A percentile compares a stretch with the other conserved stretches of the same genome.
phyloP scores from a whole-genome alignment of 495 filamentous ascomycete species.

The Penicillium waksmanii region DNA sequence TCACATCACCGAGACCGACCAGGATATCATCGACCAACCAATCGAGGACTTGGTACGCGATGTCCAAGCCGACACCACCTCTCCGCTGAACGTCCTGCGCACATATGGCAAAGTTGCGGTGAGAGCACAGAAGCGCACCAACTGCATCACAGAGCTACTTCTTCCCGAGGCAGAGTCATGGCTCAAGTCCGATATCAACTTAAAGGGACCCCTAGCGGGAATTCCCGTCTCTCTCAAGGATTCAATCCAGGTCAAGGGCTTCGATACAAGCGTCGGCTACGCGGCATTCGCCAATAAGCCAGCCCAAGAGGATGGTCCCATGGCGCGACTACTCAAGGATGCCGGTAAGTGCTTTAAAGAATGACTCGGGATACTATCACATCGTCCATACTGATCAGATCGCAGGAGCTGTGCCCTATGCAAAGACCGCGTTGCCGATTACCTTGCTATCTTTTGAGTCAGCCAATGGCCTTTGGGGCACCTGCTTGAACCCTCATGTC shows the following conservation, averaged over 20 bases:
- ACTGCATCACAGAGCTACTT: conserved; percentile 90
- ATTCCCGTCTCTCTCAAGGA: conserved; percentile 92
- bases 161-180: conserved; percentile 80
- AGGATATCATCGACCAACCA: conserved; percentile 67
- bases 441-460: conserved; percentile 92
- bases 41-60: conserved; percentile 77
- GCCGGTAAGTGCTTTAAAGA: conserved; percentile 54
- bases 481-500: conserved; percentile 82
- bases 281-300: conserved; percentile 71
- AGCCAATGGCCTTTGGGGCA: conserved; percentile 87
- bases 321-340: conserved; percentile 81
- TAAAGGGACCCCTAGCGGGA: conserved; percentile 83
- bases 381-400: conserved; percentile 5
- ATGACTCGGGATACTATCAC: background rate
- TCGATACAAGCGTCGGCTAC: conserved; percentile 86
- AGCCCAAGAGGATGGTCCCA: conserved; percentile 65
- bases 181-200: conserved; percentile 69
- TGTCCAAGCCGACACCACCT: conserved; percentile 68
- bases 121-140: conserved; percentile 83
- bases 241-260: conserved; percentile 80
- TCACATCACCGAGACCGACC: conserved; percentile 63
- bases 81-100: conserved; percentile 74
- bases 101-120: conserved; percentile 91
- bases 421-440: conserved; percentile 93
- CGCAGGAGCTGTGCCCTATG: conserved; percentile 85